A percentile compares a stretch with the other conserved stretches of the same genome.
Conservation (phyloP, 768 basidiomycete genomes). For the Scleroderma citrinum region DNA sequence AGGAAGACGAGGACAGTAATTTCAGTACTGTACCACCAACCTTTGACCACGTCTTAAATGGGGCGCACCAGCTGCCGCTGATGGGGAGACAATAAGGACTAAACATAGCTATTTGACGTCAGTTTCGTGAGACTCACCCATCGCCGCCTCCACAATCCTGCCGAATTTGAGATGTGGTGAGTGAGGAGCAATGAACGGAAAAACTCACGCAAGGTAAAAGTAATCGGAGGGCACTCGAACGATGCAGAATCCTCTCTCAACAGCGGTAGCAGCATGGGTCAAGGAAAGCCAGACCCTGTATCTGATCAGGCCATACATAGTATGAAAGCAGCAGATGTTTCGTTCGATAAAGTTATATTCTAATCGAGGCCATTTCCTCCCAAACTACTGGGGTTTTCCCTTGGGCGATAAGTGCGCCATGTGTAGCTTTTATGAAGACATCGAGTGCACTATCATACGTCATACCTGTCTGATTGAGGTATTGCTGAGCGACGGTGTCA, state of each 20-base stretch:
- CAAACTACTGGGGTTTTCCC: conserved; percentile 81
- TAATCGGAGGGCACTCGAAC: conserved; percentile 46
- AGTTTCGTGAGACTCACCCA: conserved; percentile 30
- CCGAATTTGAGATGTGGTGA: conserved; percentile 2
- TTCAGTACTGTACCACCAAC: conserved; percentile 22
- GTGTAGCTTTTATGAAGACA: conserved; percentile 54
- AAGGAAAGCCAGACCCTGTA: conserved; percentile 45
- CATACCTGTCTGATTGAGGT: conserved; percentile 42
- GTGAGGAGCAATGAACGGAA: not conserved
- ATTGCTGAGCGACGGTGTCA: conserved; percentile 53
- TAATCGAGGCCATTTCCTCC: conserved; percentile 53
- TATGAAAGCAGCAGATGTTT: conserved; percentile 30
- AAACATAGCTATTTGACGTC: not conserved
- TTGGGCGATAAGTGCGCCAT: conserved; percentile 43
- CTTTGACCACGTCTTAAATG: conserved; percentile 48
- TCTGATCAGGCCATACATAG: not conserved
- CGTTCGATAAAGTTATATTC: conserved; percentile 35
- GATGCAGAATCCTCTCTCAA: conserved; percentile 35
- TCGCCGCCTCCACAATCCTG: conserved; percentile 44
- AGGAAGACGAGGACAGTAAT: conserved; percentile 9
- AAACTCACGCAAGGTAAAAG: conserved; percentile 42
- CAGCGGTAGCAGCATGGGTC: conserved; percentile 34
- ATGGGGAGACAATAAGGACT: not conserved
- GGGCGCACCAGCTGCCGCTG: conserved; percentile 44
- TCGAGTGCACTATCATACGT: conserved; percentile 62